phyloP scores from a whole-genome alignment of 352 stramenopile genomes.

The Globisporangium recalcitrans region DNA sequence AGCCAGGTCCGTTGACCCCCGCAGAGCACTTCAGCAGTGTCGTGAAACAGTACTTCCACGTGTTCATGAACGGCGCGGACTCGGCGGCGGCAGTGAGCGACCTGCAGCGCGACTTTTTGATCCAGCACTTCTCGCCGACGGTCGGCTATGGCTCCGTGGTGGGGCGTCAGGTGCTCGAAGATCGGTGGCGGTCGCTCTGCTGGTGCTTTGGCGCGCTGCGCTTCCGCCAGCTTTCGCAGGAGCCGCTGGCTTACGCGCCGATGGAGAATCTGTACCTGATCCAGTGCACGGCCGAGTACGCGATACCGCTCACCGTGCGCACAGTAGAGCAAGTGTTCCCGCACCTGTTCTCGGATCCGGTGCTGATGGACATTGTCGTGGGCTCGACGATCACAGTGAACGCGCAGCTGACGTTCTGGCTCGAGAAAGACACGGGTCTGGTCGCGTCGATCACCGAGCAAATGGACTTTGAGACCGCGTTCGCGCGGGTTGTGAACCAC shows the following conservation, averaged over 20 bases:
- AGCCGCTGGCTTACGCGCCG: slow-evolving; percentile 8
- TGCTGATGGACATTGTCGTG: slow-evolving; percentile 1
- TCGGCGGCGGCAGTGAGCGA: slow-evolving; percentile 1
- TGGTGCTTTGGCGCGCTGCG: slow-evolving; percentile 7
- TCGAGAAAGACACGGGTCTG: slow-evolving; percentile 12
- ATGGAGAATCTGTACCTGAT: slow-evolving; percentile 9
- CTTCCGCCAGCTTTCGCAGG: slow-evolving; percentile 11
- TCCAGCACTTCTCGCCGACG: background rate
- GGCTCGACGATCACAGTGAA: slow-evolving; percentile 2
- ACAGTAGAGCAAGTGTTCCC: slow-evolving; percentile 9
- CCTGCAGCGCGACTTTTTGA: slow-evolving; percentile 4
- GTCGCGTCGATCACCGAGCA: slow-evolving; percentile 12
- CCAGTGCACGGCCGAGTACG: slow-evolving; percentile 12
- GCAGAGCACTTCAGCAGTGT: background rate
- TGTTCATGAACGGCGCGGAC: slow-evolving; percentile 2
- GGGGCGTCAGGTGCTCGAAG: slow-evolving; percentile 1
- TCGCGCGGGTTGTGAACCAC: slow-evolving; percentile 11
- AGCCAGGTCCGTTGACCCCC: background rate
- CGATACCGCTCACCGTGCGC: slow-evolving; percentile 5
- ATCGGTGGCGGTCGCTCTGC: slow-evolving; percentile 10
- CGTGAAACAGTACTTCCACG: slow-evolving; percentile 11
- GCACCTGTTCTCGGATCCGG: slow-evolving; percentile 1
- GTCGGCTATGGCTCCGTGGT: slow-evolving; percentile 10
- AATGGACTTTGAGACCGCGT: slow-evolving; percentile 13
- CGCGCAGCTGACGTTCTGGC: slow-evolving; percentile 7